Conservation (phyloP, 2,329 filamentous ascomycete genomes). For the Cadophora sp. region DNA sequence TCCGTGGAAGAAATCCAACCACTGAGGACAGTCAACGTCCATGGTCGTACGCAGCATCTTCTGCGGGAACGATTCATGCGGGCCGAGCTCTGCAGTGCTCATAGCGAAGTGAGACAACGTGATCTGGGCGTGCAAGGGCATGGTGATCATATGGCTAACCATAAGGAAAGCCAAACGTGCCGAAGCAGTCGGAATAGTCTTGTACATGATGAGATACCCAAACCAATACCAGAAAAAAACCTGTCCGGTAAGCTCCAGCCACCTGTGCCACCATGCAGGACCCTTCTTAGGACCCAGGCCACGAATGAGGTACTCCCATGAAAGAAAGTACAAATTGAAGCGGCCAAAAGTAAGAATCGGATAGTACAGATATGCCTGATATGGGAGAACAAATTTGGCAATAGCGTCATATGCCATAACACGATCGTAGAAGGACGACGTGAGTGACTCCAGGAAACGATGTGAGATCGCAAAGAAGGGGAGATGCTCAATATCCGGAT, state of each 20-base stretch:
- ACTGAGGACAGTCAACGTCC: constrained; percentile 87
- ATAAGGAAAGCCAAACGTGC: constrained; percentile 77
- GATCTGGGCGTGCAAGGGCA: constrained; percentile 87
- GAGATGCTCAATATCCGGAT: constrained; percentile 92
- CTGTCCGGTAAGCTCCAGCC: constrained; percentile 78
- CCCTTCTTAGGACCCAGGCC: constrained; percentile 77
- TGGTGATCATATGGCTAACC: constrained; percentile 80
- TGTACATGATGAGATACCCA: constrained; percentile 82
- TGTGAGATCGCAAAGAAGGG: constrained; percentile 90
- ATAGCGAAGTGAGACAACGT: constrained; percentile 93
- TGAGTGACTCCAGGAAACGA: constrained; percentile 74
- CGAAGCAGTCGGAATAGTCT: constrained; percentile 71
- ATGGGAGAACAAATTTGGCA: constrained; percentile 73
- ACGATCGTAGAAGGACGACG: constrained; percentile 83
- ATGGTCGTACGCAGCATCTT: constrained; percentile 92
- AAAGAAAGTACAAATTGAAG: constrained; percentile 86
- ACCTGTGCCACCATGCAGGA: constrained; percentile 82
- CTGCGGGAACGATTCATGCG: constrained; percentile 85
- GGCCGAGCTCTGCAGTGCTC: constrained; percentile 86
- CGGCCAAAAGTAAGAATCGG: constrained; percentile 80
- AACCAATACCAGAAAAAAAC: constrained; percentile 87
- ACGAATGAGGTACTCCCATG: constrained; percentile 77
- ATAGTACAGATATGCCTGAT: constrained; percentile 86
- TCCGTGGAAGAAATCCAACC: constrained; percentile 90
- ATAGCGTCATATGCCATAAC: constrained; percentile 79